Evolutionary conservation across 345 rosid genomes (phyloP).

Genomic region (Capsella bursapastoris): DNA sequence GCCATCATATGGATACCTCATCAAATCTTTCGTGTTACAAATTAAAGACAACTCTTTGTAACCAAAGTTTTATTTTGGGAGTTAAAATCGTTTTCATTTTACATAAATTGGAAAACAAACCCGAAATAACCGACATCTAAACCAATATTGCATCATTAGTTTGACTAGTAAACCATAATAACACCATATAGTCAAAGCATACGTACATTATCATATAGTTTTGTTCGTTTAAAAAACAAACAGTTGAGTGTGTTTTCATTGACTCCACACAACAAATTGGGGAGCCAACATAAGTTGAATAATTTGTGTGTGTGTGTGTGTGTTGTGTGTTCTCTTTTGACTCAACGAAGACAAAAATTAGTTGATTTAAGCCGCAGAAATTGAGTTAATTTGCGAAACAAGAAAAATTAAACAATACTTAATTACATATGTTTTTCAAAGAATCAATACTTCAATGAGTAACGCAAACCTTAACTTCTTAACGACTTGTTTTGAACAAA

Average conservation of each 20-base stretch:
- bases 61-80: neutral
- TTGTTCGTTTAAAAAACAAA: neutral
- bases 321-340: slow-evolving; percentile 33
- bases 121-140: slow-evolving; percentile 12
- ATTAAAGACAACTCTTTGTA: neutral
- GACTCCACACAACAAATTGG: slow-evolving; percentile 6
- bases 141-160: neutral
- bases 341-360: slow-evolving; percentile 10
- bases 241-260: slow-evolving; percentile 29
- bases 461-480: too few relatives aligned
- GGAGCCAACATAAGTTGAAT: slow-evolving; percentile 25
- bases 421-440: too few relatives aligned
- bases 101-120: slow-evolving; percentile 9
- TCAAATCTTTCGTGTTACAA: slow-evolving; percentile 8
- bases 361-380: slow-evolving; percentile 27
- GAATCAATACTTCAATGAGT: too few relatives aligned
- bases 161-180: neutral
- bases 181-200: slow-evolving; percentile 20
- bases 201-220: neutral
- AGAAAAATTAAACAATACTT: neutral
- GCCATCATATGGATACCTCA: slow-evolving; percentile 6
- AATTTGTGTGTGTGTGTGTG: neutral
- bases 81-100: neutral
- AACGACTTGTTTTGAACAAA: too few relatives aligned
- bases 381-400: slow-evolving; percentile 17